Percentiles rank a stretch among this genome's conserved stretches.
These are phyloP conservation scores for Capsicum chinense DNA, from an alignment of 257 asterid species.

Conservation along the genomic window DNA sequence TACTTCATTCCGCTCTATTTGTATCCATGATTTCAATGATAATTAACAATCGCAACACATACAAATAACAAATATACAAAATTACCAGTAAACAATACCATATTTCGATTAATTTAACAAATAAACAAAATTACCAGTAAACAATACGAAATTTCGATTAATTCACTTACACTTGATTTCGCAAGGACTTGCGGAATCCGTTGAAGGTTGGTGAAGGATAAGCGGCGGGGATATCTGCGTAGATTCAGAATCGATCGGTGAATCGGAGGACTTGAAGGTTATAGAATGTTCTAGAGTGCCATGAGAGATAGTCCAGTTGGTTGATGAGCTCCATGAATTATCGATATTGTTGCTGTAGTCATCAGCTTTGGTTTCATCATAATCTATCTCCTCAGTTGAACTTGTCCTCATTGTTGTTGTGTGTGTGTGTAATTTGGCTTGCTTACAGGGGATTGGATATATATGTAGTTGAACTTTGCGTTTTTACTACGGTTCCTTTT, in stretches of 20 bases:
- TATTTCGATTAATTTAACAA: too few relatives aligned
- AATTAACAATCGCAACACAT: too few relatives aligned
- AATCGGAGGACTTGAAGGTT: conserved; percentile 66
- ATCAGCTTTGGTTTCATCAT: conserved; percentile 2
- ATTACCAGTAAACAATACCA: too few relatives aligned
- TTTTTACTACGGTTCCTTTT: neutral
- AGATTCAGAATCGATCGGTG: conserved; percentile 41
- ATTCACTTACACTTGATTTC: conserved; percentile 67
- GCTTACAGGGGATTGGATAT: neutral
- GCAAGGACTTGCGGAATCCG: conserved; percentile 62
- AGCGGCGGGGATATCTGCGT: conserved; percentile 53
- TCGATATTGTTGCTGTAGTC: neutral
- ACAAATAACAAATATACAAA: too few relatives aligned
- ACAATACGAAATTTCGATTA: neutral
- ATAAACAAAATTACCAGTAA: neutral
- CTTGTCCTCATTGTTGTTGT: neutral
- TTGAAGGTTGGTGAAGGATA: conserved; percentile 50
- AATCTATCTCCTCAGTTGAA: conserved; percentile 4
- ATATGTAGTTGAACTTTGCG: neutral
- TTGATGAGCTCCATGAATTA: conserved; percentile 48
- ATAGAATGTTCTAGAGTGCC: conserved; percentile 63
- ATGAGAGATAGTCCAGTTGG: conserved; percentile 65
- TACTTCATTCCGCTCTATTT: too few relatives aligned
- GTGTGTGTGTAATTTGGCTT: neutral
- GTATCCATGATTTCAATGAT: too few relatives aligned